Conservation (phyloP, 805 yeast species). For the Kuraishia ogatae region DNA sequence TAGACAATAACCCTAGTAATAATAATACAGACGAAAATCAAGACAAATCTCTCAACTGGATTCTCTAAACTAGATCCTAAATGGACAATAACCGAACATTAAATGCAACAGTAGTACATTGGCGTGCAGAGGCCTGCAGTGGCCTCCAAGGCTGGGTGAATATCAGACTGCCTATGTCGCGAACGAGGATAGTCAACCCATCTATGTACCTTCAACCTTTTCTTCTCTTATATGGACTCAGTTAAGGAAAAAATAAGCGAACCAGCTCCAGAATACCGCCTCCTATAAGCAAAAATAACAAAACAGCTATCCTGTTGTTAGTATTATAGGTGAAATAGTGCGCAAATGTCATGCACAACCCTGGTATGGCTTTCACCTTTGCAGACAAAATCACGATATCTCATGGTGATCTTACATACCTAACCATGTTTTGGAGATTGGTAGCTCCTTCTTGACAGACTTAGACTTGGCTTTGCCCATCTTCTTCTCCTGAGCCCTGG, state of each 20-base stretch:
- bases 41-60: too few relatives aligned
- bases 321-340: background rate
- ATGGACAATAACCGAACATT: too few relatives aligned
- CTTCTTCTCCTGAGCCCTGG: conserved; percentile 60
- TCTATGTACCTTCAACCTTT: background rate
- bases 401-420: conserved; percentile 28
- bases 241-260: conserved; percentile 35
- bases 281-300: conserved; percentile 64
- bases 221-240: background rate
- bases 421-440: conserved; percentile 62
- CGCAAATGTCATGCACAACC: background rate
- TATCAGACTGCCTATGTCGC: background rate
- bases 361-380: too few relatives aligned
- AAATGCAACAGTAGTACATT: too few relatives aligned
- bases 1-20: too few relatives aligned
- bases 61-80: too few relatives aligned
- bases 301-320: conserved; percentile 15
- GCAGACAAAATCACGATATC: background rate
- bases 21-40: too few relatives aligned
- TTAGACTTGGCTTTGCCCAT: conserved; percentile 62
- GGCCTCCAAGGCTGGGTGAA: too few relatives aligned
- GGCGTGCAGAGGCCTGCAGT: too few relatives aligned
- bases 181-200: too few relatives aligned
- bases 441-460: conserved; percentile 29
- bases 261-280: conserved; percentile 73